phyloP scores from a whole-genome alignment of 2,329 filamentous ascomycete genomes.

The Talaromyces sp. region DNA sequence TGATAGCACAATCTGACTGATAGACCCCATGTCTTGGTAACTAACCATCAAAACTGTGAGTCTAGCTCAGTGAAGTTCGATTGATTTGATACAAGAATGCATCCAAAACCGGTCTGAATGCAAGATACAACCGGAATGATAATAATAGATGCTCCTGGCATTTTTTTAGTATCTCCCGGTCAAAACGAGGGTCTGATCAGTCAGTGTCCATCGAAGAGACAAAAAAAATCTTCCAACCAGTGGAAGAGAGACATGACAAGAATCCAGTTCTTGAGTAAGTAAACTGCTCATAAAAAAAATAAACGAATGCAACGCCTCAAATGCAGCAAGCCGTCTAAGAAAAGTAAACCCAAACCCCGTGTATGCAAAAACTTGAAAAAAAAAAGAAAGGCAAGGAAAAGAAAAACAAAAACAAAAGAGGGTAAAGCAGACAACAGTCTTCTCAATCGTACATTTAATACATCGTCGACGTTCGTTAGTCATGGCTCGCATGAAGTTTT shows the following conservation, averaged over 20 bases:
- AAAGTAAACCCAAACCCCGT: conserved; percentile 7
- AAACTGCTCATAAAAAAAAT: background rate
- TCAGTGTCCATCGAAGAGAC: background rate
- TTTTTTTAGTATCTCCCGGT: background rate
- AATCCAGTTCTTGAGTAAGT: background rate
- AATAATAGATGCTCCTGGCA: background rate
- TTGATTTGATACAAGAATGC: background rate
- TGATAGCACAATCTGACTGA: background rate
- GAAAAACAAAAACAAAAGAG: background rate
- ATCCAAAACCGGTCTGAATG: background rate
- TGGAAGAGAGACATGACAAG: background rate
- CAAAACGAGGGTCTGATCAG: background rate
- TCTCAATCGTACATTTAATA: conserved; percentile 4
- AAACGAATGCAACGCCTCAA: conserved; percentile 8
- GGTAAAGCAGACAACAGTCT: background rate
- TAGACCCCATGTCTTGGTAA: background rate
- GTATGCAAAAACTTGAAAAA: conserved; percentile 1
- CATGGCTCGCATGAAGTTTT: background rate
- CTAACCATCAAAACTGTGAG: background rate
- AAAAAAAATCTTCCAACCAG: background rate
- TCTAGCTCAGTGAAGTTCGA: background rate
- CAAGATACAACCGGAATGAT: background rate
- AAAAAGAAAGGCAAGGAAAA: background rate
- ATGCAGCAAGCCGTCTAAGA: conserved; percentile 12
- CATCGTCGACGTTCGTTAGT: conserved; percentile 1